Evolutionary conservation across 2,329 filamentous ascomycete genomes (phyloP).

Genomic region (Venturia nashicola): DNA sequence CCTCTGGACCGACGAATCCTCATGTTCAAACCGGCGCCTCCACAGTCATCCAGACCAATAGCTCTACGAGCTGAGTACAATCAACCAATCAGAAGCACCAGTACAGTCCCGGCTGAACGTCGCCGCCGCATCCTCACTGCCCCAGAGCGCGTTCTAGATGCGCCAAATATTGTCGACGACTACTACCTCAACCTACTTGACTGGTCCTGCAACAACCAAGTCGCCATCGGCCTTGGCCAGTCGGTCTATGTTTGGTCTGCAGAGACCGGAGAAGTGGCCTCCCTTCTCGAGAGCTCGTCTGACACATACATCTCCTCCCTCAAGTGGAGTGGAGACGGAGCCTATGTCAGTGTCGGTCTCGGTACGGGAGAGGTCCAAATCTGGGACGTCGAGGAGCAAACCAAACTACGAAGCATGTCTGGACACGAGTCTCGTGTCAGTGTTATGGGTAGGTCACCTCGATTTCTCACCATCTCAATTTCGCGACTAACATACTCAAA

Average conservation of each 20-base stretch:
- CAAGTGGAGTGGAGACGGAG: slow-evolving; percentile 96
- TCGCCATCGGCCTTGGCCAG: slow-evolving; percentile 92
- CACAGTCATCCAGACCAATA: slow-evolving; percentile 95
- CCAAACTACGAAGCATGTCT: slow-evolving; percentile 96
- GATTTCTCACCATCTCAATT: neutral
- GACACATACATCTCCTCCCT: slow-evolving; percentile 97
- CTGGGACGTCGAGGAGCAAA: slow-evolving; percentile 92
- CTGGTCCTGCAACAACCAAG: slow-evolving; percentile 96
- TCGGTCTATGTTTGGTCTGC: slow-evolving; percentile 98
- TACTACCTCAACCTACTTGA: slow-evolving; percentile 98
- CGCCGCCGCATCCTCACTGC: slow-evolving; percentile 86
- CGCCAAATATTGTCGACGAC: slow-evolving; percentile 90
- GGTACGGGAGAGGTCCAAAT: slow-evolving; percentile 96
- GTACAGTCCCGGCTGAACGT: slow-evolving; percentile 67
- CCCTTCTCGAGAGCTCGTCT: slow-evolving; percentile 71
- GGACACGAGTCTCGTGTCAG: slow-evolving; percentile 93
- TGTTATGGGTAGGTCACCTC: slow-evolving; percentile 51
- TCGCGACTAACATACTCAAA: neutral
- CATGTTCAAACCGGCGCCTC: slow-evolving; percentile 95
- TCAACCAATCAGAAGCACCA: slow-evolving; percentile 73
- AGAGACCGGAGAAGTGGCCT: slow-evolving; percentile 79
- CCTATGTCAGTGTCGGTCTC: slow-evolving; percentile 90
- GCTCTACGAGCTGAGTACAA: slow-evolving; percentile 98
- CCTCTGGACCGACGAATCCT: slow-evolving; percentile 90
- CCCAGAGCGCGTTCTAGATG: slow-evolving; percentile 90